These are phyloP conservation scores for Aspergillus neoniger DNA, from an alignment of 2,329 filamentous ascomycete species.

Conservation along the genomic window DNA sequence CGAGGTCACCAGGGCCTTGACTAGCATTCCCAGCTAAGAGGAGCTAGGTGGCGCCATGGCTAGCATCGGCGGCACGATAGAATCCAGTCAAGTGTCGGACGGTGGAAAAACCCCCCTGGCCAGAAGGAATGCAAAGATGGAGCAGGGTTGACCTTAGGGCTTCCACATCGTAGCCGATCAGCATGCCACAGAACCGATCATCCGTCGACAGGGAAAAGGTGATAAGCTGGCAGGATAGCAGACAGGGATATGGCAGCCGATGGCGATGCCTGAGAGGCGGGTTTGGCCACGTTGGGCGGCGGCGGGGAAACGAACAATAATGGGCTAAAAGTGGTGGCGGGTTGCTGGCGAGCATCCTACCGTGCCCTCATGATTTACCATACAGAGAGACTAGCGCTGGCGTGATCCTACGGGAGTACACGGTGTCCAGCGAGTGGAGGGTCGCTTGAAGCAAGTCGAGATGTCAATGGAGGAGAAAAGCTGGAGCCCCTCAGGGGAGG, in stretches of 20 bases:
- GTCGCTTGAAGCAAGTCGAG: neutral
- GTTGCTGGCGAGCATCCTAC: slow-evolving; percentile 2
- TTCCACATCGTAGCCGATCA: neutral
- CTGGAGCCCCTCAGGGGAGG: neutral
- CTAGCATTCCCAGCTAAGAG: neutral
- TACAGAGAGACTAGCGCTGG: slow-evolving; percentile 19
- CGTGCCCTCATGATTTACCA: slow-evolving; percentile 22
- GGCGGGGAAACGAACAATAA: neutral
- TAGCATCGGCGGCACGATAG: neutral
- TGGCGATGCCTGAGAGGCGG: neutral
- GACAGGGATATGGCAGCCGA: neutral
- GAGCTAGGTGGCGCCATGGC: neutral
- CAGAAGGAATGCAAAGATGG: neutral
- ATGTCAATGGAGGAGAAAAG: neutral
- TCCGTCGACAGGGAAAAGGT: slow-evolving; percentile 12
- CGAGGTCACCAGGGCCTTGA: neutral
- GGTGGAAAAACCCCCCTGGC: neutral
- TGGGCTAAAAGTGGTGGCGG: neutral
- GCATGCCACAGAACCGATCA: slow-evolving; percentile 15
- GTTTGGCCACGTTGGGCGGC: slow-evolving; percentile 4
- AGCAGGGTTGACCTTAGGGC: neutral
- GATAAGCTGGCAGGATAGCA: neutral
- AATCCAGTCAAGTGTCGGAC: no score
- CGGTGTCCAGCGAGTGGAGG: neutral
- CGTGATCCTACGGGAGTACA: neutral